Conservation (phyloP, 345 rosid species). For the Abelmoschus esculentus region DNA sequence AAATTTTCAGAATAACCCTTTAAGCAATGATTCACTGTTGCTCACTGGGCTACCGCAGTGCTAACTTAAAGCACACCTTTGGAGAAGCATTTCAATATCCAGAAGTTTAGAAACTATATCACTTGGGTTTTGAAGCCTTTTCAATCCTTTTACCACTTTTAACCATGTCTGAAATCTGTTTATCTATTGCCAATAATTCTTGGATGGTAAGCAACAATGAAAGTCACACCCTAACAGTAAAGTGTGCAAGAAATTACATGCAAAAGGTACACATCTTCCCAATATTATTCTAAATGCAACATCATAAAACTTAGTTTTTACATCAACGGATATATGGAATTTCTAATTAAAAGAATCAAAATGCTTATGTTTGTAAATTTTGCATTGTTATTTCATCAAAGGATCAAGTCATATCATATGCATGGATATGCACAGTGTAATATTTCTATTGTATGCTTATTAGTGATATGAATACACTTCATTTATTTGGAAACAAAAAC, state of each 20-base stretch:
- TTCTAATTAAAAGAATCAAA: slow-evolving; percentile 1
- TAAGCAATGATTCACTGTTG: neutral
- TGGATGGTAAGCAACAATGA: neutral
- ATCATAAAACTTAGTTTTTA: neutral
- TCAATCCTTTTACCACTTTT: neutral
- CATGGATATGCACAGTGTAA: neutral
- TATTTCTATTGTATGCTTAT: neutral
- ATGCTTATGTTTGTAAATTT: neutral
- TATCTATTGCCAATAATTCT: neutral
- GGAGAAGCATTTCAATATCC: neutral
- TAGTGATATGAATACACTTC: neutral
- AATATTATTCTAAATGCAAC: neutral
- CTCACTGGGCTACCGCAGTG: neutral
- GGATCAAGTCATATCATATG: too few relatives aligned
- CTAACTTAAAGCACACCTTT: neutral
- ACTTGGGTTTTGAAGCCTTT: neutral
- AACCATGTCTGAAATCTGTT: neutral
- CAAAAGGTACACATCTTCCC: neutral
- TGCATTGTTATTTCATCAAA: neutral
- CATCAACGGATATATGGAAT: neutral
- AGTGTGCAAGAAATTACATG: neutral
- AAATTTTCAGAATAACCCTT: neutral
- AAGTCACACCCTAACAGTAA: neutral
- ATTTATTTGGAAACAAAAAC: neutral
- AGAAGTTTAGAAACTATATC: neutral